A percentile compares a stretch with the other conserved stretches of the same genome.
Conservation (phyloP, 1,139 yeast genomes). For the Diutina neorugosa region DNA sequence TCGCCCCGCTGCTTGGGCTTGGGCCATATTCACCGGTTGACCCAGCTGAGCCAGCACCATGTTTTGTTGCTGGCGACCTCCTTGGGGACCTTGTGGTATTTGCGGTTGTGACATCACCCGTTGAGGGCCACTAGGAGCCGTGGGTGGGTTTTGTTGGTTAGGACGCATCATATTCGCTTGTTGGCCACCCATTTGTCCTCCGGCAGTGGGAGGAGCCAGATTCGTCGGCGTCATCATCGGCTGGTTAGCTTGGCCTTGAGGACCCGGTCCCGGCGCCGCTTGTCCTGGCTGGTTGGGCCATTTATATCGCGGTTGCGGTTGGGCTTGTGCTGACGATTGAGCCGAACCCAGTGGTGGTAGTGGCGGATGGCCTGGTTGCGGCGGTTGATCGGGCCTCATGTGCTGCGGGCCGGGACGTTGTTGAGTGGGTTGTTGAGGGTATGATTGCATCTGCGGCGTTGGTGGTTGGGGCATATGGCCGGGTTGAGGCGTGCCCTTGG, state of each 20-base stretch:
- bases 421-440: conserved; percentile 3
- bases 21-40: too few relatives aligned
- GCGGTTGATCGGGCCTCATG: conserved; percentile 1
- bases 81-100: neutral
- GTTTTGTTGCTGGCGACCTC: neutral
- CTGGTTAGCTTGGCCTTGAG: neutral
- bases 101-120: neutral
- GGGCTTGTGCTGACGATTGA: conserved; percentile 5
- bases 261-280: neutral
- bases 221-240: neutral
- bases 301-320: neutral
- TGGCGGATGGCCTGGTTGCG: conserved; percentile 5
- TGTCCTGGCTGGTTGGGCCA: neutral
- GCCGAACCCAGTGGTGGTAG: conserved; percentile 5
- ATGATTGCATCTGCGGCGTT: conserved; percentile 1
- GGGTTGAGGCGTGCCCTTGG: neutral
- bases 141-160: neutral
- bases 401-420: neutral
- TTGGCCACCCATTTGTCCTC: neutral
- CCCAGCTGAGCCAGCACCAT: too few relatives aligned
- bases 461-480: conserved; percentile 3
- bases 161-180: neutral
- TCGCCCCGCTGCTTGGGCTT: neutral
- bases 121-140: conserved; percentile 4
- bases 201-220: neutral